A percentile compares a stretch with the other conserved stretches of the same genome.
phyloP scores from a whole-genome alignment of 169 alveolate species.

The Eimeria acervulina region DNA sequence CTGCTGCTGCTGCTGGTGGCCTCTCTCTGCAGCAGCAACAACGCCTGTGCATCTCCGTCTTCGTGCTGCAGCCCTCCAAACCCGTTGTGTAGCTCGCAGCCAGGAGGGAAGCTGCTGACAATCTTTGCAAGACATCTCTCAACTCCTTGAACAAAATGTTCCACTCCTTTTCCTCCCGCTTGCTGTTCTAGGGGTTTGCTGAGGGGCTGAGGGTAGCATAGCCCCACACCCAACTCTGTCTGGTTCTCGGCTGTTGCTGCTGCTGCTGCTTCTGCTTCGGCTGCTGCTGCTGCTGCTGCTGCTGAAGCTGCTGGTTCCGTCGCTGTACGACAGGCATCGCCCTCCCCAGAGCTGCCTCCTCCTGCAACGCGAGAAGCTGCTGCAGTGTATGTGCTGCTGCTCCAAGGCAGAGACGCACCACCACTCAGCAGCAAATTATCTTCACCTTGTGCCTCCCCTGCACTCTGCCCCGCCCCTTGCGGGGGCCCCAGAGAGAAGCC shows the following conservation, averaged over 20 bases:
- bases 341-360: background rate
- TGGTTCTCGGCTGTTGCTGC: background rate
- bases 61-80: slow-evolving; percentile 63
- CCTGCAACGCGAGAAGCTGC: background rate
- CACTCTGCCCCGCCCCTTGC: background rate
- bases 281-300: background rate
- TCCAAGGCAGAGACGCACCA: background rate
- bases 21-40: background rate
- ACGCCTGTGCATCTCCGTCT: background rate
- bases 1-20: no score
- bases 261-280: background rate
- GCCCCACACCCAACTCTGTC: background rate
- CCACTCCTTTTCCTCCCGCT: background rate
- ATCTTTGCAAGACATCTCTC: slow-evolving; percentile 50
- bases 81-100: slow-evolving; percentile 75
- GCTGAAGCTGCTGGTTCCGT: background rate
- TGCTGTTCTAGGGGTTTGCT: background rate
- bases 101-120: slow-evolving; percentile 19
- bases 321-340: background rate
- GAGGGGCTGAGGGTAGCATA: background rate
- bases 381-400: background rate
- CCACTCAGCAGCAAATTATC: background rate
- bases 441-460: background rate
- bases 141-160: slow-evolving; percentile 34
- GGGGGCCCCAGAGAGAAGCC: no score